Base-by-base conservation (phyloP, 805 yeast species). In the Grigorovia transvaalensis region DNA sequence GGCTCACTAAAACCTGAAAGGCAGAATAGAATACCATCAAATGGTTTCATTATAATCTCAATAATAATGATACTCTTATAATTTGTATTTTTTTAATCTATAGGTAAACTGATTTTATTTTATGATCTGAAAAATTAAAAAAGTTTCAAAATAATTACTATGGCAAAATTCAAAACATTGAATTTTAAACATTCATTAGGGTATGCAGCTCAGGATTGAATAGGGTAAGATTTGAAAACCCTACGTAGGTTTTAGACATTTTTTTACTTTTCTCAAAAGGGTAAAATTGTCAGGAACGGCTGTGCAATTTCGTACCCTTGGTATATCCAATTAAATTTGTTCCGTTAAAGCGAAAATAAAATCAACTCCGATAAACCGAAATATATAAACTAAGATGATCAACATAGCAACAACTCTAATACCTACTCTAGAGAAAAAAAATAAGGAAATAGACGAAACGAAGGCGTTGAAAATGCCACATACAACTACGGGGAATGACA, bases 1-100 rank as follows among this genome's bases (percentile, higher is more conserved):
- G 72, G 61, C 48, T 55, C 55, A 2, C 55, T 54, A 69, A 81
- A 65, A 4, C 81, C 78, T 5, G 88, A 81, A 50, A 81, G 77
- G 56, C 85, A 80, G 62, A 81, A 81, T 46, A 72, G 70, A 41
- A 76, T 57, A 18, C 77, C 79, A 13, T 64, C 58, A 53, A 81
- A 71, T 15, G 84, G 69, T 51, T 60, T 63, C 60, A 59, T 59
- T 19, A 33, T 33, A 33, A 13, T 8, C 8, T 33, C 11, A 33
- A 4, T 8, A 11, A 33, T 5, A 33, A 11, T 13, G 38, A 5
- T 3, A 9, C 15, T 33, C 4, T 13, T 33, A 33, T 11, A 33
- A 33, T 33, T 11, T 33, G 4, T 33, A 4, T 23, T 23, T 23
- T 23, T 23, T 23, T 3, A 23, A 23, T 23, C 27, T 23, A 23